Base-by-base conservation (phyloP, 1,284 basidiomycete species). In the Neolentinus lepideus region DNA sequence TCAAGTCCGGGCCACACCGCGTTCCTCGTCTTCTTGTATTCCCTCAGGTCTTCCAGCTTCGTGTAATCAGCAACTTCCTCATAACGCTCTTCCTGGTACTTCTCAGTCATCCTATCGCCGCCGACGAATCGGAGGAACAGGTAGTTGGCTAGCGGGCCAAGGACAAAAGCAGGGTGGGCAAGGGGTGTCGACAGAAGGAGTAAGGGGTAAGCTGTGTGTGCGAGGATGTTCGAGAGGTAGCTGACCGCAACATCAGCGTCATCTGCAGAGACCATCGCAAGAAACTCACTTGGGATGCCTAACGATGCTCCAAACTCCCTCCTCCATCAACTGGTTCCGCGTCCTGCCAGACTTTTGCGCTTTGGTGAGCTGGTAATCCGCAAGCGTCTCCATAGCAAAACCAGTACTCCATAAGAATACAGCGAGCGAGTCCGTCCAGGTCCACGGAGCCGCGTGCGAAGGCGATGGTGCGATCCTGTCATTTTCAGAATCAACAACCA, bases 221-320 rank as follows among this genome's bases (percentile, higher is more conserved):
- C 48, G 4, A 54, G 53, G 22, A 43, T 27, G 38, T 54, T 43
- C 3, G 21, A 36, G 45, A 54, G 53, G 45, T 54, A 54, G 53
- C 53, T 54, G 46, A 16, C 4, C 4, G 46, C 24, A n/a, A 8
- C 12, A 22, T 24, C 35, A 46, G 35, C n/a, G 11, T 54, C 11
- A 10, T 6, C 25, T 14, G 25, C 22, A 24, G 21, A 24, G 31
- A 14, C 22, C 16, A 29, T 6, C 12, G 31, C 52, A 14, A 9
- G 52, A 26, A 27, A 54, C 53, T 26, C 31, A 54, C 53, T 54
- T 54, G 8, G 53, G 53, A 26, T 54, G 53, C n/a, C 53, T 33
- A n/a, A 54, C 53, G 27, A 54, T 47, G 21, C n/a, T 24, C 53
- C 53, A 54, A 10, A 54, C 53, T n/a, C 53, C 53, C 14, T 47